Conservation (phyloP, 2,329 filamentous ascomycete species). For the Fusarium phyllophilum region DNA sequence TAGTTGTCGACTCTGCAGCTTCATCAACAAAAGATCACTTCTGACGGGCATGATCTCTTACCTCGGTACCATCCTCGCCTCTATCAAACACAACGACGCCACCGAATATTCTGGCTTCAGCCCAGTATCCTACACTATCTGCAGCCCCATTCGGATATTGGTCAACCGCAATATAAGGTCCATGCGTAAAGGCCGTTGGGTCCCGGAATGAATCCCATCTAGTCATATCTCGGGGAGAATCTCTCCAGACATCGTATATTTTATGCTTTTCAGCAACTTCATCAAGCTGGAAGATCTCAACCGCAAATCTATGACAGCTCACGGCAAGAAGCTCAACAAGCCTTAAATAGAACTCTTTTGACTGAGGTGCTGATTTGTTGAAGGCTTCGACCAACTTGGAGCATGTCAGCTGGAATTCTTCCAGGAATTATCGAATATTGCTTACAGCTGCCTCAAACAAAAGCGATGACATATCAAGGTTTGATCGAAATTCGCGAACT, state of each 20-base stretch:
- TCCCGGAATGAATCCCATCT: not conserved
- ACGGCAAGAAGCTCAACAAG: constrained; percentile 1
- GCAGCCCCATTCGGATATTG: constrained; percentile 7
- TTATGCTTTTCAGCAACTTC: not conserved
- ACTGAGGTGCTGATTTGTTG: not conserved
- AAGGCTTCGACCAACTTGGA: not conserved
- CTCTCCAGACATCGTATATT: not conserved
- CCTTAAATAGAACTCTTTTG: not conserved
- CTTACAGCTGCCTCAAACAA: not conserved
- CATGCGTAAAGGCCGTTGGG: not conserved
- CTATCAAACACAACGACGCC: constrained; percentile 12
- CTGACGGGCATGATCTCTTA: not conserved
- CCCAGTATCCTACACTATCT: constrained; percentile 20
- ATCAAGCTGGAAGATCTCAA: not conserved
- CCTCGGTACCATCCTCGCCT: not conserved
- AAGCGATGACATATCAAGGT: not conserved
- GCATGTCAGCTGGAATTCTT: fast-evolving
- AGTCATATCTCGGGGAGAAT: not conserved
- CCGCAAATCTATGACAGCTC: not conserved
- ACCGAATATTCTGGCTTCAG: constrained; percentile 17
- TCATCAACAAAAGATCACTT: fast-evolving
- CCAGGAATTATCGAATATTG: fast-evolving
- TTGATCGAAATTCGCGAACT: not conserved
- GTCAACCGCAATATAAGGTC: not conserved
- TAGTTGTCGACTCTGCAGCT: not conserved